phyloP scores from a whole-genome alignment of 2,329 filamentous ascomycete genomes.

The Chaetomiaceae sp. region DNA sequence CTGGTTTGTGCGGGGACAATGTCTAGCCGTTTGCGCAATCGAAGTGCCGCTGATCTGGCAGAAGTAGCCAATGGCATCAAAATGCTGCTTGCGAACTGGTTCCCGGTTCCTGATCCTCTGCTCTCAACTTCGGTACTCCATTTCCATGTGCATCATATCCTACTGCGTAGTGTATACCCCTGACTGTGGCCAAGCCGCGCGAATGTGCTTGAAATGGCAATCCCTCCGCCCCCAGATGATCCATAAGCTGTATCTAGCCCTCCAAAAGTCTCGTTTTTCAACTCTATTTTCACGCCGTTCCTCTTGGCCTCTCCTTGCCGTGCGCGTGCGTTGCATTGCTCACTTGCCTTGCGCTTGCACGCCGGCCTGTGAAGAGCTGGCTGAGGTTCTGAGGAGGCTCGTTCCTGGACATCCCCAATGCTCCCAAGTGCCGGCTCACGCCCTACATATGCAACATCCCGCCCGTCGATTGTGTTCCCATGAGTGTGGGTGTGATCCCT shows the following conservation, averaged over 20 bases:
- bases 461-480: constrained; percentile 6
- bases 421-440: constrained; percentile 3
- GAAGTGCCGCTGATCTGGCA: neutral
- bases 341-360: neutral
- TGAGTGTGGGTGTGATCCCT: constrained; percentile 11
- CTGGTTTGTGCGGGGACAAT: neutral
- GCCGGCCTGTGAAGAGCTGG: too few relatives aligned
- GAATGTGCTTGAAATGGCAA: neutral
- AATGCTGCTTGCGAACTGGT: neutral
- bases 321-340: neutral
- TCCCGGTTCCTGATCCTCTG: constrained; percentile 1
- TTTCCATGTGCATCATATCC: neutral
- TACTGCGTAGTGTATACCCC: neutral
- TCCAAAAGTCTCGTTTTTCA: constrained; percentile 6
- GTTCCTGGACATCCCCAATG: neutral
- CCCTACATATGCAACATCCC: constrained; percentile 19
- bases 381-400: neutral
- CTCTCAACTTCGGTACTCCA: neutral
- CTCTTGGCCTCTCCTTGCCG: constrained; percentile 3
- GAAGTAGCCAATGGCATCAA: neutral
- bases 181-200: neutral
- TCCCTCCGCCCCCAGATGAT: neutral
- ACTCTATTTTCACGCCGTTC: constrained; percentile 15
- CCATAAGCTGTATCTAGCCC: constrained; percentile 11
- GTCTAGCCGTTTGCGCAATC: neutral